Evolutionary conservation across 306 rosid species (phyloP).

Genomic region (Sphenostylis stenocarpa): DNA sequence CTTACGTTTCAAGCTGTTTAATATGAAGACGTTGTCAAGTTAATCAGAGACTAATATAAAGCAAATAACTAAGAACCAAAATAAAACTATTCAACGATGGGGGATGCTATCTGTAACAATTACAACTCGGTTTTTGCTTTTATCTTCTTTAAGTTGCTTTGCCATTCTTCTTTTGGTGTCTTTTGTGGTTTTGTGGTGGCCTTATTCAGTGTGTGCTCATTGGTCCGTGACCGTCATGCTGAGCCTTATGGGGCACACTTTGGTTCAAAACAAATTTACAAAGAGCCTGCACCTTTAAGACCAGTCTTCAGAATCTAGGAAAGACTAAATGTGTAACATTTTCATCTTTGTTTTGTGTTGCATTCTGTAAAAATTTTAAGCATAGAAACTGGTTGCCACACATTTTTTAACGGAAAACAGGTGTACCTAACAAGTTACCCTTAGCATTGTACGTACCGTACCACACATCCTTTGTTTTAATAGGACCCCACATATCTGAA

Average conservation of each 20-base stretch:
- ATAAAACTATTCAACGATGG: conserved; percentile 36
- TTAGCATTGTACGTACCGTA: conserved; percentile 57
- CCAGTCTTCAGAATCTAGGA: conserved; percentile 63
- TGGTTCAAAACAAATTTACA: conserved; percentile 42
- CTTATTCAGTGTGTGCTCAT: conserved; percentile 35
- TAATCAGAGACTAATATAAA: conserved; percentile 16
- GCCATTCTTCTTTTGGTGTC: conserved; percentile 41
- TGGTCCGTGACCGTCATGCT: conserved; percentile 27
- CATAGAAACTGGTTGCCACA: conserved; percentile 39
- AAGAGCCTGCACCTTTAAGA: conserved; percentile 62
- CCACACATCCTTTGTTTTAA: conserved; percentile 34
- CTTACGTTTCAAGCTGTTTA: not conserved
- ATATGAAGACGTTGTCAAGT: not conserved
- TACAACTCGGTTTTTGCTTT: conserved; percentile 43
- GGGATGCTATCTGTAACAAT: conserved; percentile 36
- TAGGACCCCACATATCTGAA: conserved; percentile 36
- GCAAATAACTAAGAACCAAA: conserved; percentile 34
- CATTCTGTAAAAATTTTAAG: conserved; percentile 26
- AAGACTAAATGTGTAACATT: conserved; percentile 33
- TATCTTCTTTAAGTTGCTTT: conserved; percentile 55
- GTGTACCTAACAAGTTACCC: conserved; percentile 32
- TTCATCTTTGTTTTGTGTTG: conserved; percentile 25
- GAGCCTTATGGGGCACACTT: conserved; percentile 42
- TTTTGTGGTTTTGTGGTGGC: conserved; percentile 42
- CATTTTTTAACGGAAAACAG: conserved; percentile 19